These are phyloP conservation scores for Scopulariopsis brevicaulis DNA, from an alignment of 2,329 filamentous ascomycete genomes.

Conservation along the genomic window DNA sequence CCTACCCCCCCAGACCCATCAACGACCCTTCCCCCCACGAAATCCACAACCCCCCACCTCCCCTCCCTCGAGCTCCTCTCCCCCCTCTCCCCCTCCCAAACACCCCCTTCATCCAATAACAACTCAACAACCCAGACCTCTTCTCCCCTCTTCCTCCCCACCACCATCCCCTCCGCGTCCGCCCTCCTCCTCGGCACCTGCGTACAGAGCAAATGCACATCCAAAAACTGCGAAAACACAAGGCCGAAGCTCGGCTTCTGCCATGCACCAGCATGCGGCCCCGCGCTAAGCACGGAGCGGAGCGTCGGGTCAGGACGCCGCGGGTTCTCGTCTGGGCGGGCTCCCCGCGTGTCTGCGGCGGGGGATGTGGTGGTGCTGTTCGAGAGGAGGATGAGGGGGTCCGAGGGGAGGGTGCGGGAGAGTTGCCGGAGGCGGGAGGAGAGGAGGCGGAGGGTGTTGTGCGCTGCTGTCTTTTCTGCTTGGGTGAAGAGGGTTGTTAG, in stretches of 20 bases:
- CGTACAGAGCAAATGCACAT: slow-evolving; percentile 42
- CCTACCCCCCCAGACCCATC: slow-evolving; percentile 19
- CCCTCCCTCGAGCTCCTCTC: slow-evolving; percentile 29
- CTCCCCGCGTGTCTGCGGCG: not conserved
- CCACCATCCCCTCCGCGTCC: slow-evolving; percentile 23
- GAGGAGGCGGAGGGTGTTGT: slow-evolving; percentile 34
- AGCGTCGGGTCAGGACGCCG: slow-evolving; percentile 28
- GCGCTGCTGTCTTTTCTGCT: slow-evolving; percentile 32
- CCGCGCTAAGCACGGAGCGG: slow-evolving; percentile 34
- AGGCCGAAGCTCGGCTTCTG: slow-evolving; percentile 41
- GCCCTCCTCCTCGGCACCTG: slow-evolving; percentile 24
- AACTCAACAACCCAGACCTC: slow-evolving; percentile 36
- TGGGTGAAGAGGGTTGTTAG: slow-evolving; percentile 40
- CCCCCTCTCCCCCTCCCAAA: slow-evolving; percentile 21
- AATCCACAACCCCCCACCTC: slow-evolving; percentile 38
- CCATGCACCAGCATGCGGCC: slow-evolving; percentile 12
- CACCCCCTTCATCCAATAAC: slow-evolving; percentile 35
- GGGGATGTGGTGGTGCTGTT: slow-evolving; percentile 30
- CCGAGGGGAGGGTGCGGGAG: slow-evolving; percentile 24
- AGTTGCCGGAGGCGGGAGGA: slow-evolving; percentile 32
- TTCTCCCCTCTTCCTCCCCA: not conserved
- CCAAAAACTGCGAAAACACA: slow-evolving; percentile 41
- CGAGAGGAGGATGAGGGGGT: slow-evolving; percentile 40
- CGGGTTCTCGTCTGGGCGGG: not conserved
- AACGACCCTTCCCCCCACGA: slow-evolving; percentile 25